Percentiles rank a stretch among this genome's conserved stretches.
These are phyloP conservation scores for Cladophialophora carrionii DNA, from an alignment of 2,329 filamentous ascomycete species.

Conservation along the genomic window DNA sequence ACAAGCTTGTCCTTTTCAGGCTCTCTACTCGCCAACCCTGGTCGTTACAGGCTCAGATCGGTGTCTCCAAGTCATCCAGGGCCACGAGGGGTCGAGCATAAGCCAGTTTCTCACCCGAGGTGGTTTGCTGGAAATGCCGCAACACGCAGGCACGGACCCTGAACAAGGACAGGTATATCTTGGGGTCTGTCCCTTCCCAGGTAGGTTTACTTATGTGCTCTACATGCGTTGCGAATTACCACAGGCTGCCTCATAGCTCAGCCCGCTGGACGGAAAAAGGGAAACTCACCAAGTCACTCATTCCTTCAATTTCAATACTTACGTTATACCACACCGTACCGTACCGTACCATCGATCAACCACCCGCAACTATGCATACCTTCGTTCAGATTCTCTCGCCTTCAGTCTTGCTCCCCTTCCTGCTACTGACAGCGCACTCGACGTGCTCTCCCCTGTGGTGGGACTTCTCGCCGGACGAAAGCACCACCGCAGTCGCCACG, in stretches of 20 bases:
- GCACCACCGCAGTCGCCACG: neutral
- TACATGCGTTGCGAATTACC: neutral
- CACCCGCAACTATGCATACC: slow-evolving; percentile 2
- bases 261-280: neutral
- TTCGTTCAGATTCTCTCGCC: slow-evolving; percentile 1
- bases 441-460: slow-evolving; percentile 11
- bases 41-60: neutral
- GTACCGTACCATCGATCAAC: neutral
- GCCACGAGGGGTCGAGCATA: neutral
- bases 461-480: slow-evolving; percentile 3
- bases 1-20: neutral
- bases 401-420: neutral
- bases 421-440: slow-evolving; percentile 7
- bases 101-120: neutral
- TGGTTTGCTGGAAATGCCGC: neutral
- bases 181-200: neutral
- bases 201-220: neutral
- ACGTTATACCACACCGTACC: no score
- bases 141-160: neutral
- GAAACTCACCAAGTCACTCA: slow-evolving; percentile 1
- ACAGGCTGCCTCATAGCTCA: neutral
- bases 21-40: neutral
- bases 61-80: slow-evolving; percentile 7
- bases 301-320: neutral
- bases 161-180: neutral